A percentile compares a stretch with the other conserved stretches of the same genome.
These are phyloP conservation scores for Schoenoplectus triqueter DNA, from an alignment of 202 grass and related monocot species.

Conservation along the genomic window DNA sequence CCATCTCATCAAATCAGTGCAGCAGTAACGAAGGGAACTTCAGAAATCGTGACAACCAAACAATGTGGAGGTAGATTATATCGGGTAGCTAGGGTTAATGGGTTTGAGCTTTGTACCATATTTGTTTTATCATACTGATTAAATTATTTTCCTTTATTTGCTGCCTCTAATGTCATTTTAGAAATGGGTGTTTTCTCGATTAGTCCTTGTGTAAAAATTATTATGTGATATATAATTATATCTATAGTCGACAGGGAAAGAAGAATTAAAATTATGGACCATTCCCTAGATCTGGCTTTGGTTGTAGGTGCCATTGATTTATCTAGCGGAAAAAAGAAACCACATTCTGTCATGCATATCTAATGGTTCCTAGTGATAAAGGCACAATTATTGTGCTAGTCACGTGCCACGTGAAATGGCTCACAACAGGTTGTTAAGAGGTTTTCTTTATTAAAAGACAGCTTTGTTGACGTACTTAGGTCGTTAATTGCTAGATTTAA, in stretches of 20 bases:
- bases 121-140: conserved; percentile 57
- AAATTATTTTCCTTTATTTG: conserved; percentile 26
- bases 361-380: conserved; percentile 20
- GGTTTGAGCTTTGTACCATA: conserved; percentile 45
- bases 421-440: not conserved
- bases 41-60: conserved; percentile 61
- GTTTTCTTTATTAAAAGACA: conserved; percentile 34
- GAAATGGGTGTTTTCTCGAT: not conserved
- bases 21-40: conserved; percentile 50
- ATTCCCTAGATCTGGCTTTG: conserved; percentile 33
- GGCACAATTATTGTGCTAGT: conserved; percentile 33
- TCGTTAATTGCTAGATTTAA: conserved; percentile 33
- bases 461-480: not conserved
- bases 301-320: not conserved
- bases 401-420: not conserved
- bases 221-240: conserved; percentile 35
- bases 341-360: conserved; percentile 11
- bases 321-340: not conserved
- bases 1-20: conserved; percentile 47
- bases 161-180: not conserved
- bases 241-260: conserved; percentile 28
- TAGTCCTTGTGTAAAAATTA: conserved; percentile 35
- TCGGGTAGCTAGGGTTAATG: conserved; percentile 9
- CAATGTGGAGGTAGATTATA: conserved; percentile 40
- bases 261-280: conserved; percentile 4